Evolutionary conservation across 1,284 basidiomycete species (phyloP), one percentile per base, ranked within the genome.

Genomic region (Phlebopus sp.): DNA sequence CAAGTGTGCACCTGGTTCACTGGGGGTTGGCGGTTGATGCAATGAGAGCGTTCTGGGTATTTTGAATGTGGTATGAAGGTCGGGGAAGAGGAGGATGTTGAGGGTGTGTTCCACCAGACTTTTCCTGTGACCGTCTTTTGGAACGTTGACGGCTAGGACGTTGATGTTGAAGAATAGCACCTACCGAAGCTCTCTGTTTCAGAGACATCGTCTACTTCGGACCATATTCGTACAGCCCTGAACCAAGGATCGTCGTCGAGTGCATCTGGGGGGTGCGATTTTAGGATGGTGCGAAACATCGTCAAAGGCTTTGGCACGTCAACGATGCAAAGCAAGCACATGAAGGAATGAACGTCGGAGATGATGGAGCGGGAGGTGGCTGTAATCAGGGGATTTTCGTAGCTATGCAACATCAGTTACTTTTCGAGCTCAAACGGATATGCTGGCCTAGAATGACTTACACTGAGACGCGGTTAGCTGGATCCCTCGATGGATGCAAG

Each of bases 161-260:
- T 40, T n/a, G 35, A 27, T 17, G 31, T 29, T 15, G 42, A 42
- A 32, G 38, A 4, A 32, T 36, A 29, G 27, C 38, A 73, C 81
- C 58, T 63, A 87, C 85, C 86, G 57, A 89, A 88, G 53, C 78
- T 84, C 58, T 88, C 86, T 58, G 75, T 82, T 63, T 89, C 86
- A 56, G 76, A 83, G 42, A 88, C 71, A 53, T 88, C 85, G 29
- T 78, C 78, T 37, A 88, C 70, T 55, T 89, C 86, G 9, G 79
- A 81, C 86, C 86, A 88, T 40, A 82, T 74, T 27, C 78, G 75
- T 43, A 86, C 53, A 2, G 74, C 80, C 54, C 75, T 76, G 60
- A 88, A 84, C 64, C 79, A 71, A 29, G 71, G 66, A 17, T 55
- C 55, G 1, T 36, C 44, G 10, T 18, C 34, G 18, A 15, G 25